Conservation (phyloP, 1,139 yeast genomes). For the Saccharomyces hybrid region DNA sequence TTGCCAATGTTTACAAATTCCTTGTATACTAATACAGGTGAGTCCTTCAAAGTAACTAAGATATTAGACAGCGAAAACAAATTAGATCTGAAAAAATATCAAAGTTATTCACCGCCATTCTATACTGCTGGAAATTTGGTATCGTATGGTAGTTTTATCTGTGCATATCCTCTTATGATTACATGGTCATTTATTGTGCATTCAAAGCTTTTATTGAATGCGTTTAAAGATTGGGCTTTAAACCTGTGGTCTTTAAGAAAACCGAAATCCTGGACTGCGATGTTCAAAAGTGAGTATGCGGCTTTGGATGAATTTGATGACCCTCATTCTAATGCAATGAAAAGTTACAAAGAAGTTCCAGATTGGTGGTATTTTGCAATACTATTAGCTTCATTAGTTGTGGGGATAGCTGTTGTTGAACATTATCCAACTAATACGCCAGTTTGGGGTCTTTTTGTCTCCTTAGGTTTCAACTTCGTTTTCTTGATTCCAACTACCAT, state of each 20-base stretch:
- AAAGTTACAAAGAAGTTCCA: constrained; percentile 52
- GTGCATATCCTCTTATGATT: constrained; percentile 50
- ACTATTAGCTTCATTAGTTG: constrained; percentile 41
- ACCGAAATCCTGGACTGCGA: constrained; percentile 18
- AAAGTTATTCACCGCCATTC: constrained; percentile 48
- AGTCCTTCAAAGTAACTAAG: constrained; percentile 36
- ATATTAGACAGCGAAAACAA: constrained; percentile 37
- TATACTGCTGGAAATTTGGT: constrained; percentile 52
- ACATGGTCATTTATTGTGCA: constrained; percentile 36
- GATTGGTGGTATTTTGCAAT: constrained; percentile 50
- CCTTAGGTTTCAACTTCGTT: constrained; percentile 46
- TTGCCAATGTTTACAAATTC: constrained; percentile 48
- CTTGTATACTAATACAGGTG: constrained; percentile 44
- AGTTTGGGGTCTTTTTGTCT: constrained; percentile 49
- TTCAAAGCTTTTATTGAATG: constrained; percentile 23
- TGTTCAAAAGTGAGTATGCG: constrained; percentile 8
- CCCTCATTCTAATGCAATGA: constrained; percentile 52
- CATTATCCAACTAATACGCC: constrained; percentile 39
- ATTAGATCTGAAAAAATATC: constrained; percentile 38
- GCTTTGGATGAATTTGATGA: constrained; percentile 37
- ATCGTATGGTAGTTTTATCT: constrained; percentile 50
- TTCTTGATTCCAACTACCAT: constrained; percentile 47
- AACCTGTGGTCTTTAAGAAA: constrained; percentile 32
- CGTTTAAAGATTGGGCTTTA: constrained; percentile 25
- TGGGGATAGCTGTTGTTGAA: constrained; percentile 44